Percentiles rank a stretch among this genome's conserved stretches.
Conservation (phyloP, 1,284 basidiomycete species). For the Xanthoconium separans region DNA sequence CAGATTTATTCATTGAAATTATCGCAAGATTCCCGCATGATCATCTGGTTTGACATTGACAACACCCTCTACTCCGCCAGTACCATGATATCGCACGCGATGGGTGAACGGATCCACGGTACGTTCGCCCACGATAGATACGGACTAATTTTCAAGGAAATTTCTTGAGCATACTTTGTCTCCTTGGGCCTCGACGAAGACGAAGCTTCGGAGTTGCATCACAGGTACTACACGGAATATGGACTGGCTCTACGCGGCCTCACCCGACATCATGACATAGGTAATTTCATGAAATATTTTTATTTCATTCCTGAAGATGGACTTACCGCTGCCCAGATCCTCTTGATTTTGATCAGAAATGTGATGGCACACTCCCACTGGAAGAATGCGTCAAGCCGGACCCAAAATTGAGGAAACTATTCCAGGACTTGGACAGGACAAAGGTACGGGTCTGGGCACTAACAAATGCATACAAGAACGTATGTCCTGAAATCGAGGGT, state of each 20-base stretch:
- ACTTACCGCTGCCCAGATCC: constrained; percentile 53
- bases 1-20: constrained; percentile 5
- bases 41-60: constrained; percentile 86
- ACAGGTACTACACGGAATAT: constrained; percentile 75
- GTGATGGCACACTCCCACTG: constrained; percentile 81
- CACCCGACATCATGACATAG: constrained; percentile 75
- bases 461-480: constrained; percentile 78
- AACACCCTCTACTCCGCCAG: constrained; percentile 83
- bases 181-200: constrained; percentile 65
- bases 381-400: constrained; percentile 78
- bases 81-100: constrained; percentile 74
- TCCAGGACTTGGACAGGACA: constrained; percentile 76
- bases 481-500: constrained; percentile 37
- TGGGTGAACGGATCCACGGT: constrained; percentile 81
- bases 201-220: constrained; percentile 73
- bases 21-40: constrained; percentile 42
- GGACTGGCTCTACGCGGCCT: constrained; percentile 86
- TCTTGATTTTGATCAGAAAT: constrained; percentile 82
- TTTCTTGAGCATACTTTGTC: constrained; percentile 68
- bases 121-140: constrained; percentile 11
- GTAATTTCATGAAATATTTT: constrained; percentile 37
- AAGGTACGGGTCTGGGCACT: constrained; percentile 81
- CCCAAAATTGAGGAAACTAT: constrained; percentile 60
- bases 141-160: neutral
- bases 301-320: neutral